Percentiles rank a stretch among this genome's conserved stretches.
Evolutionary conservation across 1,139 yeast species (phyloP).

Genomic region (Kurtzmaniella quercitrusa): DNA sequence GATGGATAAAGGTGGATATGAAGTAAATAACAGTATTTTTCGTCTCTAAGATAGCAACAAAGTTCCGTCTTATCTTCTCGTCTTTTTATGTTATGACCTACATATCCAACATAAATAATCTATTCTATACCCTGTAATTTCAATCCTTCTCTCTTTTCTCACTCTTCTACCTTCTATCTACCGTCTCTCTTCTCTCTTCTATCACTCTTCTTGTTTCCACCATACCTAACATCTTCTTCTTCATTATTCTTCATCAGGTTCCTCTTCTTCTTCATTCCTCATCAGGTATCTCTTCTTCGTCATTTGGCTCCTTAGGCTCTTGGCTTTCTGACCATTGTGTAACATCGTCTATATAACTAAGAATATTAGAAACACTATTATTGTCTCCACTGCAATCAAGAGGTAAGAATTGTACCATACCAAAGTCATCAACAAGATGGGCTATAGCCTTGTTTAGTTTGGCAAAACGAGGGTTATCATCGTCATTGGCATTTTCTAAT

Average conservation of each 20-base stretch:
- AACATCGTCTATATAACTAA: conserved; percentile 91
- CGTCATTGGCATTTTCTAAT: conserved; percentile 38
- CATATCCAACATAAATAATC: too few species aligned
- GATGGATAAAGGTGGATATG: too few species aligned
- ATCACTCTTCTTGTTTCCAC: too few species aligned
- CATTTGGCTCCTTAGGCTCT: conserved; percentile 94
- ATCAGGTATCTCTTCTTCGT: conserved; percentile 61
- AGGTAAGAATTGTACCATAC: conserved; percentile 96
- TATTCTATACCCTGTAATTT: too few species aligned
- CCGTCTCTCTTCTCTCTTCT: too few species aligned
- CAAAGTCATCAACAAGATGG: conserved; percentile 88
- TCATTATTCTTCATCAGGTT: conserved; percentile 33
- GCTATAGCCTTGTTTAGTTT: conserved; percentile 80
- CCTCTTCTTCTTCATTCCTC: conserved; percentile 10
- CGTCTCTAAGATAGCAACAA: too few species aligned
- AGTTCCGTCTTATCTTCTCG: too few species aligned
- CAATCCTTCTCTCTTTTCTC: background rate
- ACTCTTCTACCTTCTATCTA: background rate
- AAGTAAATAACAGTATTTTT: too few species aligned
- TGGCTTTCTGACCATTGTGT: conserved; percentile 97
- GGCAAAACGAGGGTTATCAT: conserved; percentile 69
- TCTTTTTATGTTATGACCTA: background rate
- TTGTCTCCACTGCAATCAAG: conserved; percentile 75
- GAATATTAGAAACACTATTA: conserved; percentile 74
- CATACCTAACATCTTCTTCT: too few species aligned